phyloP scores from a whole-genome alignment of 192 early-diverging fungal species.

The Thamnidium elegans region DNA sequence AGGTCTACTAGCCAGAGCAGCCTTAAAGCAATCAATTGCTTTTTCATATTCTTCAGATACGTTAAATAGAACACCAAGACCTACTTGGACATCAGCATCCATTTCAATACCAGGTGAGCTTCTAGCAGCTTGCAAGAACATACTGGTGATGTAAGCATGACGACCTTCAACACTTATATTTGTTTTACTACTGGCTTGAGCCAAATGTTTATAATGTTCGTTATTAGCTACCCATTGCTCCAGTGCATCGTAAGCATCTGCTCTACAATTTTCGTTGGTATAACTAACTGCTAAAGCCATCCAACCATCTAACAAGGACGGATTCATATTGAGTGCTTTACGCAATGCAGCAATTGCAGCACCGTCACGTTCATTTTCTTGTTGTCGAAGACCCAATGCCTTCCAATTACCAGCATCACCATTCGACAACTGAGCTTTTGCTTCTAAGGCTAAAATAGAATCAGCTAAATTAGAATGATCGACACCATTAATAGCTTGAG shows the following conservation, averaged over 20 bases:
- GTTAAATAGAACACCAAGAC: constrained; percentile 95
- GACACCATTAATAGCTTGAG: constrained; percentile 44
- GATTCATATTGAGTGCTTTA: constrained; percentile 71
- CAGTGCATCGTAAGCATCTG: constrained; percentile 85
- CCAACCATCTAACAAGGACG: constrained; percentile 74
- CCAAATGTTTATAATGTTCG: constrained; percentile 60
- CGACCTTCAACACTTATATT: constrained; percentile 43
- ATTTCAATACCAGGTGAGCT: constrained; percentile 56
- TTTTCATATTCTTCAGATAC: constrained; percentile 87
- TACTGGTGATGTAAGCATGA: constrained; percentile 68
- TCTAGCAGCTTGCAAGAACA: constrained; percentile 80
- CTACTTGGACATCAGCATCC: constrained; percentile 93
- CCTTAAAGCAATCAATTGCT: constrained; percentile 95
- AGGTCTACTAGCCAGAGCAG: constrained; percentile 82
- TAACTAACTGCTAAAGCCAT: constrained; percentile 87
- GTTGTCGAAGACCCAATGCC: constrained; percentile 80
- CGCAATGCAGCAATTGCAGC: constrained; percentile 88
- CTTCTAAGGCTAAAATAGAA: constrained; percentile 85
- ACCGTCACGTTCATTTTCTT: constrained; percentile 94
- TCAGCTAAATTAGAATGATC: constrained; percentile 74
- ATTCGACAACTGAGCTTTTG: constrained; percentile 74
- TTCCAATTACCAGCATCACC: constrained; percentile 81
- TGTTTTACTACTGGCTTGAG: constrained; percentile 19
- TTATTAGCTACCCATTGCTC: constrained; percentile 82
- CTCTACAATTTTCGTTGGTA: constrained; percentile 83